Evolutionary conservation across 371 early-diverging fungal genomes (phyloP).

Genomic region (Mortierella sp.): DNA sequence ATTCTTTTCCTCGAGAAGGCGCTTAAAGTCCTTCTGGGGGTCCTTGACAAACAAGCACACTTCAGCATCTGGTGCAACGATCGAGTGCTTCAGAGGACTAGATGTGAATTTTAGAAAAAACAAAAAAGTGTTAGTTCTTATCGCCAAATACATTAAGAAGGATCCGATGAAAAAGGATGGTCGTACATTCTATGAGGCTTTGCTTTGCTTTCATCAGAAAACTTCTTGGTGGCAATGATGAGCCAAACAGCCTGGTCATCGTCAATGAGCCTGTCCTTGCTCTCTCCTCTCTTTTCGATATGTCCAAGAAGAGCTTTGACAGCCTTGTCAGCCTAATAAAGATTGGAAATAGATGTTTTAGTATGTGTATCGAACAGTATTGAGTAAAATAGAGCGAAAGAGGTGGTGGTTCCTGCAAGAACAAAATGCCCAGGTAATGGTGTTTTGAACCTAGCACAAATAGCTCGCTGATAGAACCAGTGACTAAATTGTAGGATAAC

Average conservation of each 20-base stretch:
- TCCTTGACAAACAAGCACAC: conserved; percentile 91
- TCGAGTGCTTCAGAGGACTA: conserved; percentile 68
- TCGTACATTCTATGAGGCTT: conserved; percentile 75
- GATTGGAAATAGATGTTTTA: background rate
- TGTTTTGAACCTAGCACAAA: too few species aligned
- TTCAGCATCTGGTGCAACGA: conserved; percentile 64
- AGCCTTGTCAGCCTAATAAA: conserved; percentile 58
- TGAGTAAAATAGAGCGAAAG: background rate
- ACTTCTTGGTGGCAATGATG: conserved; percentile 68
- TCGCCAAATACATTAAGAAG: background rate
- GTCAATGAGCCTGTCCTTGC: conserved; percentile 51
- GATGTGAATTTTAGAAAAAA: background rate
- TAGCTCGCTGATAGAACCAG: background rate
- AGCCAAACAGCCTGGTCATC: conserved; percentile 64
- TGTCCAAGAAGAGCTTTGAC: conserved; percentile 70
- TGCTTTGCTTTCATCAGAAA: conserved; percentile 63
- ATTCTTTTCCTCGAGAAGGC: conserved; percentile 71
- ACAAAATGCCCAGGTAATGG: background rate
- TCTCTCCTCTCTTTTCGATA: conserved; percentile 58
- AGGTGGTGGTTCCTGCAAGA: background rate
- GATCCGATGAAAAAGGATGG: background rate
- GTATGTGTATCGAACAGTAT: background rate
- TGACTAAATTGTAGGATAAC: too few species aligned
- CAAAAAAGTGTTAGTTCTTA: background rate
- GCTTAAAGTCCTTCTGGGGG: conserved; percentile 81